Conservation (phyloP, 2,329 filamentous ascomycete genomes). For the Catunica adiposa region DNA sequence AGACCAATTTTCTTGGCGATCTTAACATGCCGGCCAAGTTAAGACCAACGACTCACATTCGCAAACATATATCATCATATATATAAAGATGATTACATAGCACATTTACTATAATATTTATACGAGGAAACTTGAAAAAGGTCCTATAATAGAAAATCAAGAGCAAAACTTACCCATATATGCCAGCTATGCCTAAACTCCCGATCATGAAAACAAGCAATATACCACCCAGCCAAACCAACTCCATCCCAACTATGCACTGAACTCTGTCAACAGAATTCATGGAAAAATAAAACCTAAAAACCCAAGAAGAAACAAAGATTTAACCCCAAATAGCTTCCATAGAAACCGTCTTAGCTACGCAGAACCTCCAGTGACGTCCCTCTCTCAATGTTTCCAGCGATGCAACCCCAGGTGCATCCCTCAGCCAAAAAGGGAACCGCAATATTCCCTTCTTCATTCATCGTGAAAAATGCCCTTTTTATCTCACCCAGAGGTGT, state of each 20-base stretch:
- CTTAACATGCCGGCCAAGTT: slow-evolving; percentile 6
- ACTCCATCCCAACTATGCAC: neutral
- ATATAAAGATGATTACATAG: slow-evolving; percentile 7
- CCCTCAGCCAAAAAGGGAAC: slow-evolving; percentile 15
- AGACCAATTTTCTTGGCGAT: neutral
- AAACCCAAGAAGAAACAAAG: neutral
- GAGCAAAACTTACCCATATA: neutral
- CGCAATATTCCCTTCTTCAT: slow-evolving; percentile 12
- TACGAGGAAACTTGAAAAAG: neutral
- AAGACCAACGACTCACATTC: neutral
- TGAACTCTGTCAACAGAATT: neutral
- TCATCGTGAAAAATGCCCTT: neutral
- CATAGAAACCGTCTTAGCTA: neutral
- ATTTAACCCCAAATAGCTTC: neutral
- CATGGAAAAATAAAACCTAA: neutral
- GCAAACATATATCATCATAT: neutral
- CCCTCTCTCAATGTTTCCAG: slow-evolving; percentile 6
- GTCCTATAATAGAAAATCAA: too few relatives aligned
- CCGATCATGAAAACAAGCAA: too few relatives aligned
- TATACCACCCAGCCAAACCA: too few relatives aligned
- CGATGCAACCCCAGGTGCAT: slow-evolving; percentile 13
- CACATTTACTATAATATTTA: slow-evolving; percentile 3
- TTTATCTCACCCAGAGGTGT: neutral
- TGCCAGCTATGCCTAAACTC: too few relatives aligned
- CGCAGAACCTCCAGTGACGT: slow-evolving; percentile 2